A percentile compares a stretch with the other conserved stretches of the same genome.
These are phyloP conservation scores for Colletotrichum liaoningense DNA, from an alignment of 2,329 filamentous ascomycete genomes.

Conservation along the genomic window DNA sequence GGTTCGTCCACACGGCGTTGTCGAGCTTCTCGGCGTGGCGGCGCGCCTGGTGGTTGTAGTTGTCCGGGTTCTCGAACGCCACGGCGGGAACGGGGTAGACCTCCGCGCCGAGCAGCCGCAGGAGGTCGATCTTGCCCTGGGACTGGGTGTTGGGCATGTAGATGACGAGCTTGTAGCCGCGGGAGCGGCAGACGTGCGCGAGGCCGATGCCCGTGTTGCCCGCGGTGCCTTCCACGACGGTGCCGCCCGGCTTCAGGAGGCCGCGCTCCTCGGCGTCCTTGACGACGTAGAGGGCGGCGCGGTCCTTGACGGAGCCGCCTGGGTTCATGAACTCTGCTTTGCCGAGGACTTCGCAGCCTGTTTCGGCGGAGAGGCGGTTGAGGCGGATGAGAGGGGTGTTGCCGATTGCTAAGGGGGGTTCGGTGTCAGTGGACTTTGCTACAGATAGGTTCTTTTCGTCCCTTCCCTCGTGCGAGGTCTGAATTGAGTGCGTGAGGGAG, in stretches of 20 bases:
- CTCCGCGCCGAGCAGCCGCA: conserved; percentile 91
- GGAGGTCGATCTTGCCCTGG: conserved; percentile 95
- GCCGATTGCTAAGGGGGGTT: conserved; percentile 78
- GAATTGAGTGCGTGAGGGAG: neutral
- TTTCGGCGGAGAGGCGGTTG: conserved; percentile 87
- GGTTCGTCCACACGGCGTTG: conserved; percentile 98
- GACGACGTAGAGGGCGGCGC: conserved; percentile 93
- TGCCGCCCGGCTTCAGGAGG: conserved; percentile 85
- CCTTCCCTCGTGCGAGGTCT: neutral
- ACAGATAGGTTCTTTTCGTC: neutral
- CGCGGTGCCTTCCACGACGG: conserved; percentile 95
- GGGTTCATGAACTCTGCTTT: conserved; percentile 99
- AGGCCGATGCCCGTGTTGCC: conserved; percentile 98
- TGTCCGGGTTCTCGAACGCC: conserved; percentile 92
- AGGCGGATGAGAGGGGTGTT: conserved; percentile 96
- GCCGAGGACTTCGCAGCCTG: conserved; percentile 92
- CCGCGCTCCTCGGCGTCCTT: conserved; percentile 92
- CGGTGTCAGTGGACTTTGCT: neutral
- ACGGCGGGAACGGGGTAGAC: conserved; percentile 97
- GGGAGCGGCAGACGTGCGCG: conserved; percentile 92
- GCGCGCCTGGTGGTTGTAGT: conserved; percentile 97
- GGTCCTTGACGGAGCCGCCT: conserved; percentile 95
- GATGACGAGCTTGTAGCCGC: conserved; percentile 95
- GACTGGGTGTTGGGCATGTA: conserved; percentile 99
- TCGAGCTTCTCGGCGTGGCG: conserved; percentile 88